phyloP scores from a whole-genome alignment of 768 basidiomycete genomes.

The Rhizopogon rudus region DNA sequence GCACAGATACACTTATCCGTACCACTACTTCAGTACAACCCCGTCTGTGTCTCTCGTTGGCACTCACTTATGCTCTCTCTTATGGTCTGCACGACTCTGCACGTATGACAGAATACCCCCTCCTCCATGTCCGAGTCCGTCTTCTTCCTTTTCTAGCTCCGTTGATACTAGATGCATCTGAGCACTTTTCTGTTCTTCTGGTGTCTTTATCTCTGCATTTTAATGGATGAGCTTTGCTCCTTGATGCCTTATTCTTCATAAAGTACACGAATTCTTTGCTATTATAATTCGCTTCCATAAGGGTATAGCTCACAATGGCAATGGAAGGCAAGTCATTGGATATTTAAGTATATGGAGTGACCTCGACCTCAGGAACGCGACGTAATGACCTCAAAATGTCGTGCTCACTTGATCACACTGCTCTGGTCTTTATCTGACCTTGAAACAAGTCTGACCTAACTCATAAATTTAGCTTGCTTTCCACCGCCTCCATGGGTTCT shows the following conservation, averaged over 20 bases:
- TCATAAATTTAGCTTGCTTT: neutral
- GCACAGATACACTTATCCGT: slow-evolving; percentile 18
- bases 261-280: too few species aligned
- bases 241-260: too few species aligned
- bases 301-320: too few species aligned
- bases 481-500: neutral
- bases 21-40: slow-evolving; percentile 20
- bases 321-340: too few species aligned
- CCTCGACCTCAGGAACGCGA: neutral
- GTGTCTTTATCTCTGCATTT: neutral
- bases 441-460: neutral
- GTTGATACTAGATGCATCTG: slow-evolving; percentile 2
- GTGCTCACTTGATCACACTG: neutral
- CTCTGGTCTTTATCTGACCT: neutral
- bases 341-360: too few species aligned
- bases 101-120: slow-evolving; percentile 32
- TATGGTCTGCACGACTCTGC: slow-evolving; percentile 30
- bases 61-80: slow-evolving; percentile 32
- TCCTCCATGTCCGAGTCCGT: slow-evolving; percentile 17
- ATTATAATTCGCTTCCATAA: too few species aligned
- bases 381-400: neutral
- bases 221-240: neutral
- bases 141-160: slow-evolving; percentile 8
- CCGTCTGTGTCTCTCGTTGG: slow-evolving; percentile 19
- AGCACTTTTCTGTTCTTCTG: neutral